Percentiles rank a stretch among this genome's conserved stretches.
Conservation (phyloP, 2,329 filamentous ascomycete genomes). For the Talaromyces sp. region DNA sequence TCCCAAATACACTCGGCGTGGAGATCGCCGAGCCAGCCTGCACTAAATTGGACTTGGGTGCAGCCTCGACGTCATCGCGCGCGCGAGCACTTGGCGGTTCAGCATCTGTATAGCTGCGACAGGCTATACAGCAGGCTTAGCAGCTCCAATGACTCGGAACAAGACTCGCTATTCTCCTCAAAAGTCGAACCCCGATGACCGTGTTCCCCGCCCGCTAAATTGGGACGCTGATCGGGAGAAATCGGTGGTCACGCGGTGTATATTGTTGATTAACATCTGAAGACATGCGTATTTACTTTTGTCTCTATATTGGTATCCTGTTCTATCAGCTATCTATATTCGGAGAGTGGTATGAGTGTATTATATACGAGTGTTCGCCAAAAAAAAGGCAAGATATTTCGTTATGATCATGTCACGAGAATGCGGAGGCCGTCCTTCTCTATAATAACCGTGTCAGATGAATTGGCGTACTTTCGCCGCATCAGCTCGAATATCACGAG, state of each 20-base stretch:
- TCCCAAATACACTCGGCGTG: not conserved
- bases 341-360: not conserved
- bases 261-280: not conserved
- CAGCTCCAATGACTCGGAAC: not conserved
- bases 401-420: constrained; percentile 34
- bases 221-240: not conserved
- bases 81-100: not conserved
- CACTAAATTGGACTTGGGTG: not conserved
- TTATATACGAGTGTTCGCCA: not conserved
- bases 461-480: constrained; percentile 53
- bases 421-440: constrained; percentile 58
- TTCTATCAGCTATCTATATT: not conserved
- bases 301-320: not conserved
- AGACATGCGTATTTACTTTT: not conserved
- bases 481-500: constrained; percentile 61
- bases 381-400: not conserved
- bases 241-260: not conserved
- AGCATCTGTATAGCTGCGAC: not conserved
- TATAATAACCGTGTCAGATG: constrained; percentile 49
- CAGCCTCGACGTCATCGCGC: not conserved
- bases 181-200: not conserved
- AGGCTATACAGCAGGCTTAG: not conserved
- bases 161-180: not conserved
- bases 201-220: not conserved
- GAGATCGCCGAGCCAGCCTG: not conserved